phyloP scores from a whole-genome alignment of 257 asterid genomes.

The Orobanche coerulescens region DNA sequence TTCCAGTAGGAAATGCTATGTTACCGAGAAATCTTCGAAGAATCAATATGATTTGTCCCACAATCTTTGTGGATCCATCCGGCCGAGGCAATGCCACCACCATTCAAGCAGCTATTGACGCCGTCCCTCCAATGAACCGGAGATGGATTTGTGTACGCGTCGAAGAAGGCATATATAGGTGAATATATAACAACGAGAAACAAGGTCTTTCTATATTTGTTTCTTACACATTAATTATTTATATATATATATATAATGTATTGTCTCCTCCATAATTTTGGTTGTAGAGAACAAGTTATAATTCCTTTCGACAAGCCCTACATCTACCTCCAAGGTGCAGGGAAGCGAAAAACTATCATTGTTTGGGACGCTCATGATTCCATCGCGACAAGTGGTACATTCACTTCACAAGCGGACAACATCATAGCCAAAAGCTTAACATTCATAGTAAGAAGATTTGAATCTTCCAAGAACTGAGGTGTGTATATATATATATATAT shows the following conservation, averaged over 20 bases:
- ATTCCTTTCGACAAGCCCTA: conserved; percentile 47
- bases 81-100: conserved; percentile 33
- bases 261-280: neutral
- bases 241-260: neutral
- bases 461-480: neutral
- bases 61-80: conserved; percentile 29
- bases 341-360: conserved; percentile 25
- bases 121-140: conserved; percentile 28
- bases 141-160: conserved; percentile 33
- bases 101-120: conserved; percentile 41
- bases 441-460: conserved; percentile 35
- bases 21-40: neutral
- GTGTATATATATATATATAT: neutral
- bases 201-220: neutral
- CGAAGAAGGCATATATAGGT: conserved; percentile 38
- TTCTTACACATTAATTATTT: neutral
- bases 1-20: neutral
- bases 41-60: neutral
- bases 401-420: conserved; percentile 47
- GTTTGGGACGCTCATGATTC: conserved; percentile 32
- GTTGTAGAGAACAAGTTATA: conserved; percentile 42
- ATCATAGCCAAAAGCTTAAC: conserved; percentile 36
- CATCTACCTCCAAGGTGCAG: conserved; percentile 47
- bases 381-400: conserved; percentile 40
- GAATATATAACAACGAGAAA: neutral